Evolutionary conservation across 106 monocot genomes (phyloP).

Genomic region (Dendrobium huoshanense): DNA sequence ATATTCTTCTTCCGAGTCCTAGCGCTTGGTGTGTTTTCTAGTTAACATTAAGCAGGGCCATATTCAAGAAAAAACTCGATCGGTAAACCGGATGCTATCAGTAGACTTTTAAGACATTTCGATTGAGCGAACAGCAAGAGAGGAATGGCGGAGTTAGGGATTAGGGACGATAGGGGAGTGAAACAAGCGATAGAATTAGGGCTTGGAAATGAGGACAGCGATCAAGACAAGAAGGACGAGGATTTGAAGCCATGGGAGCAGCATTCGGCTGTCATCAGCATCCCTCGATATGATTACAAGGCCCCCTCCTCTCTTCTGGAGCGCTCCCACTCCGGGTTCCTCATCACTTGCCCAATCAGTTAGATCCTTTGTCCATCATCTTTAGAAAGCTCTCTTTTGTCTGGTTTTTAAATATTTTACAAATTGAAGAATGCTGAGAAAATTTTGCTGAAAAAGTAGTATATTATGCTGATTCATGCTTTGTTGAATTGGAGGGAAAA

Average conservation of each 20-base stretch:
- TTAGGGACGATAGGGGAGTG: background rate
- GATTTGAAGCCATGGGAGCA: constrained; percentile 87
- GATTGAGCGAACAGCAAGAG: background rate
- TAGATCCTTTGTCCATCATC: constrained; percentile 7
- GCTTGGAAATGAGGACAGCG: constrained; percentile 1
- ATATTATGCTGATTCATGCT: background rate
- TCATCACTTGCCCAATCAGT: constrained; percentile 98
- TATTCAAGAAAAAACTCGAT: no score
- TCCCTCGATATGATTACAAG: constrained; percentile 85
- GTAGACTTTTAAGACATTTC: no score
- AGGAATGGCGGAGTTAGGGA: background rate
- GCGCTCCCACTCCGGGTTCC: constrained; percentile 70
- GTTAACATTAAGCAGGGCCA: no score
- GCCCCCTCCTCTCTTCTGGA: constrained; percentile 56
- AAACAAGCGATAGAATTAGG: background rate
- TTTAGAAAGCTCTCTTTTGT: background rate
- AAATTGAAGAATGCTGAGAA: background rate
- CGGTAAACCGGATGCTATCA: no score
- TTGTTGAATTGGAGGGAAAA: background rate
- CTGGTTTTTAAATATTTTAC: background rate
- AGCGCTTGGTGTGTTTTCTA: no score
- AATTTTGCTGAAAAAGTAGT: background rate
- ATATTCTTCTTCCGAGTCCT: no score
- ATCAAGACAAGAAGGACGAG: background rate
- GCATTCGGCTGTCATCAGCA: constrained; percentile 79